Percentiles rank a stretch among this genome's conserved stretches.
phyloP scores from a whole-genome alignment of 306 rosid genomes.

The Vigna angularis region DNA sequence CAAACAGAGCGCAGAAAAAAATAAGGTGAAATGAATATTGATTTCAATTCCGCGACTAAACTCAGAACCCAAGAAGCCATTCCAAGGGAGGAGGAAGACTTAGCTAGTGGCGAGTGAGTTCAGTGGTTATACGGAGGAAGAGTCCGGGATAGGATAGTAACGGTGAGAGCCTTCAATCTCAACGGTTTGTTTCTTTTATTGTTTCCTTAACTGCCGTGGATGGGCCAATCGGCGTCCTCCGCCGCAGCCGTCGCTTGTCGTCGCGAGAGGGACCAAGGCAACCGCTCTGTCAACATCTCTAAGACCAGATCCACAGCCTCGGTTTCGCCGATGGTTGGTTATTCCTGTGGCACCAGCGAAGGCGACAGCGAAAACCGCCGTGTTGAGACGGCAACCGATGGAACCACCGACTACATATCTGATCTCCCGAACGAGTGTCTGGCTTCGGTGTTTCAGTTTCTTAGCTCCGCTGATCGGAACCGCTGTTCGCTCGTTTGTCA shows the following conservation, averaged over 20 bases:
- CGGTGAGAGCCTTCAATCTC: conserved; percentile 36
- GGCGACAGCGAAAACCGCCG: background rate
- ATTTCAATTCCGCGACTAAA: conserved; percentile 62
- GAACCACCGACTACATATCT: conserved; percentile 63
- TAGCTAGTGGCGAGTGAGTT: background rate
- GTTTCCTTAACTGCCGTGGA: conserved; percentile 48
- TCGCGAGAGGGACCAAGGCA: conserved; percentile 55
- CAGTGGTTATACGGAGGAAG: conserved; percentile 13
- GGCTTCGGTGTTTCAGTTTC: conserved; percentile 81
- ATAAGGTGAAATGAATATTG: conserved; percentile 55
- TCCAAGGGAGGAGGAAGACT: background rate
- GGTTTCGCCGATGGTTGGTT: conserved; percentile 60
- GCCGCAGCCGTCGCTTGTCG: conserved; percentile 50
- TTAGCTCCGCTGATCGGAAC: conserved; percentile 80
- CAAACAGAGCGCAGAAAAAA: conserved; percentile 45
- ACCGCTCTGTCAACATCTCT: conserved; percentile 40
- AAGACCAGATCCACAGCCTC: conserved; percentile 63
- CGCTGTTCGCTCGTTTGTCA: conserved; percentile 88
- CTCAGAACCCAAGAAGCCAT: conserved; percentile 8
- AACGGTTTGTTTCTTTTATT: conserved; percentile 26
- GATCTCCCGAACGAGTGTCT: conserved; percentile 91
- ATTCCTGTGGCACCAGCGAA: background rate
- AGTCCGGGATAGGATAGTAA: conserved; percentile 22
- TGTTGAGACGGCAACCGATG: conserved; percentile 3
- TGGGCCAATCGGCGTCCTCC: conserved; percentile 95